These are phyloP conservation scores for Leccinum subspadiceum DNA, from an alignment of 1,284 basidiomycete species.

Conservation along the genomic window DNA sequence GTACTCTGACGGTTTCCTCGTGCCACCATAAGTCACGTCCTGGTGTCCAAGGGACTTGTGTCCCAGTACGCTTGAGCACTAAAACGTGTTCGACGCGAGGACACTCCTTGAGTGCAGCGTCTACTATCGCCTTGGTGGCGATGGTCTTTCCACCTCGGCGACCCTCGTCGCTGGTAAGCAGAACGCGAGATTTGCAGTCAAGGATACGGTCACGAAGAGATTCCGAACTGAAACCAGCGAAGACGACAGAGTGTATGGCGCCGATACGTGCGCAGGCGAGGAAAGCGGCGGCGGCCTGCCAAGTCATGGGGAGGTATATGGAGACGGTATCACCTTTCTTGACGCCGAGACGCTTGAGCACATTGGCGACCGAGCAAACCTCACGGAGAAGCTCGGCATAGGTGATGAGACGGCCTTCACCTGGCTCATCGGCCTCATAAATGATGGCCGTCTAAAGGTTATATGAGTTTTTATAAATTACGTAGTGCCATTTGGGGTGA, in stretches of 20 bases:
- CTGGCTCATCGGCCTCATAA: conserved; percentile 97
- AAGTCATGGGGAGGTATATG: conserved; percentile 87
- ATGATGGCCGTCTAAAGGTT: conserved; percentile 80
- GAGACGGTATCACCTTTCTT: conserved; percentile 97
- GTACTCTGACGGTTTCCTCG: conserved; percentile 82
- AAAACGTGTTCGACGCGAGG: conserved; percentile 89
- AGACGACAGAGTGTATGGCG: conserved; percentile 97
- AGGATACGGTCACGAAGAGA: conserved; percentile 90
- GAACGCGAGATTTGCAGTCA: conserved; percentile 87
- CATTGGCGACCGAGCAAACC: conserved; percentile 89
- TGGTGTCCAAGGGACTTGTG: conserved; percentile 76
- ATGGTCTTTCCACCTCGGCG: conserved; percentile 92
- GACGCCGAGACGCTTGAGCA: conserved; percentile 87
- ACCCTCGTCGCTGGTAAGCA: conserved; percentile 97
- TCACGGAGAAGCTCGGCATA: conserved; percentile 89
- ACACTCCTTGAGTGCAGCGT: conserved; percentile 86
- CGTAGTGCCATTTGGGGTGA: neutral
- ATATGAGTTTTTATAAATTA: neutral
- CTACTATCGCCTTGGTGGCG: conserved; percentile 95
- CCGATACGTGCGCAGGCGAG: conserved; percentile 97
- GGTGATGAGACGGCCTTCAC: conserved; percentile 73
- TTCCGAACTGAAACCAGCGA: conserved; percentile 98
- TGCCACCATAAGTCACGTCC: conserved; percentile 98
- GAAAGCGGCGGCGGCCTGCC: conserved; percentile 94
- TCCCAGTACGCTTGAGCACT: conserved; percentile 88